phyloP scores from a whole-genome alignment of 2,329 filamentous ascomycete genomes.

The Teratosphaeria pseudoeucalypti region DNA sequence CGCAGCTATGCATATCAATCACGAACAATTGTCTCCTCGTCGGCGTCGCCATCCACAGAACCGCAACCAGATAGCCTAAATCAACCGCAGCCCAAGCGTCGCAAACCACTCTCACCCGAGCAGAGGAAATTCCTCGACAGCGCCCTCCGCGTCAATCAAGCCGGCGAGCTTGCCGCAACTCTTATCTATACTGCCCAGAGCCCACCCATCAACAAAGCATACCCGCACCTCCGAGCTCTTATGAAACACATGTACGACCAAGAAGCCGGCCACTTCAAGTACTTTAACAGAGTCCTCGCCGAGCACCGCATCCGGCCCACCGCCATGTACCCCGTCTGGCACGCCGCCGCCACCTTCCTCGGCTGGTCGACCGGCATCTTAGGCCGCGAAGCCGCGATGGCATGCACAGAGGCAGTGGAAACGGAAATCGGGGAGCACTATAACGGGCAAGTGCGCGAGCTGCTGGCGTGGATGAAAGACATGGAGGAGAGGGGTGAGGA shows the following conservation, averaged over 20 bases:
- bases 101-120: conserved; percentile 25
- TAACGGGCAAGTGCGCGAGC: conserved; percentile 74
- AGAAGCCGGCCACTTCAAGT: conserved; percentile 75
- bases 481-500: conserved; percentile 71
- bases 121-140: conserved; percentile 68
- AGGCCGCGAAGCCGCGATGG: conserved; percentile 92
- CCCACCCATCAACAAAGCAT: conserved; percentile 63
- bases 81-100: conserved; percentile 7
- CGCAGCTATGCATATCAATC: conserved; percentile 5
- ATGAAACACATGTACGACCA: conserved; percentile 99
- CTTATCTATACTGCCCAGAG: conserved; percentile 89
- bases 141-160: conserved; percentile 90
- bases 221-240: conserved; percentile 78
- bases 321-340: conserved; percentile 85
- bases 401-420: conserved; percentile 95
- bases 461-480: conserved; percentile 70
- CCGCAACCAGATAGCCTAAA: conserved; percentile 11
- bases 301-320: conserved; percentile 87
- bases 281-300: conserved; percentile 73
- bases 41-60: conserved; percentile 10
- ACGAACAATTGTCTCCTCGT: conserved; percentile 11
- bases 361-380: conserved; percentile 85
- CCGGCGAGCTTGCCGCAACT: conserved; percentile 91
- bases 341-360: conserved; percentile 63
- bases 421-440: conserved; percentile 97